Evolutionary conservation across 176 grass and related monocot genomes (phyloP).

Genomic region (Aegilops speltoides): DNA sequence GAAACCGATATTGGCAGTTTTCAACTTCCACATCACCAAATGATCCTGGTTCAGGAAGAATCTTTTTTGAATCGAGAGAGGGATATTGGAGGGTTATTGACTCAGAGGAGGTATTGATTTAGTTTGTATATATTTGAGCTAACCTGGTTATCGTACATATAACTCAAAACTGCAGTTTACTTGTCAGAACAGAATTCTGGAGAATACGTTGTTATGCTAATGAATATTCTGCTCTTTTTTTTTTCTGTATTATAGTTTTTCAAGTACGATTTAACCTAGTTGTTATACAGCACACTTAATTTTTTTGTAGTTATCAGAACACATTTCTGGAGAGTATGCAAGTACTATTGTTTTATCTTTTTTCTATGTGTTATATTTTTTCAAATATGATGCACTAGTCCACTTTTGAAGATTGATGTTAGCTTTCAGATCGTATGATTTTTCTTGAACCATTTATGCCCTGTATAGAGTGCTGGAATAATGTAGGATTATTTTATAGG

Average conservation of each 20-base stretch:
- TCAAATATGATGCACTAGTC: neutral
- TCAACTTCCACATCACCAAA: conserved; percentile 79
- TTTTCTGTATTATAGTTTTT: neutral
- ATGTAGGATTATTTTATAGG: neutral
- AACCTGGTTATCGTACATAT: neutral
- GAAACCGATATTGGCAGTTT: conserved; percentile 96
- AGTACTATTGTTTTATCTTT: neutral
- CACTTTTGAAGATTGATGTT: neutral
- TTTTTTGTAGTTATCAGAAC: neutral
- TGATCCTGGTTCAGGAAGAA: conserved; percentile 95
- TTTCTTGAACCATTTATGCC: neutral
- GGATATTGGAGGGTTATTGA: conserved; percentile 86
- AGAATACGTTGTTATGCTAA: neutral
- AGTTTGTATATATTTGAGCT: neutral
- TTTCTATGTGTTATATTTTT: neutral
- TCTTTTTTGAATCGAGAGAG: conserved; percentile 94
- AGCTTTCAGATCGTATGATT: neutral
- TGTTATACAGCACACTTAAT: neutral
- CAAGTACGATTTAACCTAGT: conserved; percentile 13
- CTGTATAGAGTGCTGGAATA: neutral
- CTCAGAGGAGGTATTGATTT: conserved; percentile 69
- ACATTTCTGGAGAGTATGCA: conserved; percentile 13
- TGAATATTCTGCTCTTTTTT: neutral
- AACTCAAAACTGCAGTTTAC: neutral
- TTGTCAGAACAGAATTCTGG: conserved; percentile 16